These are phyloP conservation scores for Hebeloma cylindrosporum DNA, from an alignment of 768 basidiomycete species.

Conservation along the genomic window DNA sequence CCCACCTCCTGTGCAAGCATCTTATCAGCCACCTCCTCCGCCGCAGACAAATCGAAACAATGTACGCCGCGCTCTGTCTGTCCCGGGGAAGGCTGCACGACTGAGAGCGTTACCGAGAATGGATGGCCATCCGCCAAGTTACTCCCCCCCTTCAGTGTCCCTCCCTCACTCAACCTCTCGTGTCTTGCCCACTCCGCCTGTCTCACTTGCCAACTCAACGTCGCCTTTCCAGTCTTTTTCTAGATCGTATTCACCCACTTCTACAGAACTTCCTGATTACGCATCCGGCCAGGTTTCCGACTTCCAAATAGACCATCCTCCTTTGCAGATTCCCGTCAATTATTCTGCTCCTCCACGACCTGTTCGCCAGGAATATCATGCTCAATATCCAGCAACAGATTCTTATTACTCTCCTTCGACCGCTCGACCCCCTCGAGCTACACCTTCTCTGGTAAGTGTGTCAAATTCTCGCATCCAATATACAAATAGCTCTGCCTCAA, in stretches of 20 bases:
- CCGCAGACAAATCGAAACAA: background rate
- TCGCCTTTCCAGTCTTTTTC: constrained; percentile 1
- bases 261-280: constrained; percentile 7
- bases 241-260: constrained; percentile 14
- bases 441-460: constrained; percentile 12
- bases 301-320: constrained; percentile 2
- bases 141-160: constrained; percentile 12
- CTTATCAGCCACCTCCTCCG: constrained; percentile 17
- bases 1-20: constrained; percentile 22
- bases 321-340: constrained; percentile 9
- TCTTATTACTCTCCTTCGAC: constrained; percentile 14
- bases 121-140: constrained; percentile 11
- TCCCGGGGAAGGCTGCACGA: background rate
- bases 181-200: constrained; percentile 1
- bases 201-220: constrained; percentile 6
- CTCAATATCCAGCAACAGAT: constrained; percentile 1
- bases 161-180: no score
- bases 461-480: constrained; percentile 3
- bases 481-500: background rate
- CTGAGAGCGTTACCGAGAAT: background rate
- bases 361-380: constrained; percentile 4
- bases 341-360: constrained; percentile 7
- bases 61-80: background rate
- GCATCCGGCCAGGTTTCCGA: background rate
- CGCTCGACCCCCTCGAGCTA: constrained; percentile 4